These are phyloP conservation scores for Spinellus fusiger DNA, from an alignment of 192 early-diverging fungal species.

Conservation along the genomic window DNA sequence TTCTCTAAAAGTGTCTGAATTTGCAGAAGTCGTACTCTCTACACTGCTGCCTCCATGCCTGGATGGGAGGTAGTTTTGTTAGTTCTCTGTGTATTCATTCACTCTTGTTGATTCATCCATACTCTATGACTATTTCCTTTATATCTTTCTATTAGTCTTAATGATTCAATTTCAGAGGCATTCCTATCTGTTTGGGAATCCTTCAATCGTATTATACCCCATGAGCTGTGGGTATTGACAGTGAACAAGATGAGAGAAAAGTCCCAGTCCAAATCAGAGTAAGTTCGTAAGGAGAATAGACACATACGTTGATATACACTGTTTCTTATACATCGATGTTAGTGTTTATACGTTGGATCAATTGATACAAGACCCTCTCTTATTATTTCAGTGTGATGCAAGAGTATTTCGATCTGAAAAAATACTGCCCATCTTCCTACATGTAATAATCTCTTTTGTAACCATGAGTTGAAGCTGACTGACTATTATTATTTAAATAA, in stretches of 20 bases:
- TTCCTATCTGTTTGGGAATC: conserved; percentile 28
- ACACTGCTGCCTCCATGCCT: conserved; percentile 11
- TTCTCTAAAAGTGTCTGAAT: conserved; percentile 1
- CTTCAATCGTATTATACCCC: conserved; percentile 26
- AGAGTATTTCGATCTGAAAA: conserved; percentile 47
- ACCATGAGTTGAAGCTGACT: no score
- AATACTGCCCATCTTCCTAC: conserved; percentile 36
- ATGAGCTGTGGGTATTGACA: conserved; percentile 27
- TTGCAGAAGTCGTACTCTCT: conserved; percentile 11
- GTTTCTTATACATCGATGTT: not conserved
- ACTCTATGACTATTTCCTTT: not conserved
- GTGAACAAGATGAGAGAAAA: conserved; percentile 13
- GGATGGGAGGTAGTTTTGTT: conserved; percentile 10
- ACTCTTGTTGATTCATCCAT: not conserved
- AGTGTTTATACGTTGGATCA: conserved; percentile 12
- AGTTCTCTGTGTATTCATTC: no score
- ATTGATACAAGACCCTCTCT: conserved; percentile 49
- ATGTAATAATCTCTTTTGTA: conserved; percentile 28
- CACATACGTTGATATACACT: not conserved
- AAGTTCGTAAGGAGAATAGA: not conserved
- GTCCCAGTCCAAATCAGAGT: not conserved
- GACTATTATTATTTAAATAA: not conserved
- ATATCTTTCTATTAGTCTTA: not conserved
- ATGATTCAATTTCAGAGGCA: conserved; percentile 9
- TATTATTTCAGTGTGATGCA: conserved; percentile 48